These are phyloP conservation scores for Erodium maritimum DNA, from an alignment of 345 rosid genomes.

Conservation along the genomic window DNA sequence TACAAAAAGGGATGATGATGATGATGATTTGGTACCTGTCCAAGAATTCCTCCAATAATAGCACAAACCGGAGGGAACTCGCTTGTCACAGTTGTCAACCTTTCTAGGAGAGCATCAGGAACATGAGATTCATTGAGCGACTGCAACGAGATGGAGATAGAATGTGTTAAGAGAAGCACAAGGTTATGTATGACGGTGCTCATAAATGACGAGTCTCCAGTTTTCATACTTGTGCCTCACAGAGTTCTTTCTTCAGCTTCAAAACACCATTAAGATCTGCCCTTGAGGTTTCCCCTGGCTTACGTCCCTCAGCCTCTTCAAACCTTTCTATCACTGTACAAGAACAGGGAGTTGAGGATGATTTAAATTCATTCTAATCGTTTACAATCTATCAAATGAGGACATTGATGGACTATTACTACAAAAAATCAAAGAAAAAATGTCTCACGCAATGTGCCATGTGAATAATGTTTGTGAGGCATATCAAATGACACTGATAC, in stretches of 20 bases:
- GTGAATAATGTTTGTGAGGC: too few species aligned
- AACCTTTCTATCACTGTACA: conserved; percentile 63
- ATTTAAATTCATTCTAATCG: too few species aligned
- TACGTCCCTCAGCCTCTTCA: conserved; percentile 53
- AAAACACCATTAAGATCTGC: conserved; percentile 52
- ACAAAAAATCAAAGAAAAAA: too few species aligned
- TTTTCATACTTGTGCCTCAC: conserved; percentile 49
- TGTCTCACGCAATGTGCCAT: too few species aligned
- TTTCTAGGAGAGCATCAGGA: conserved; percentile 57
- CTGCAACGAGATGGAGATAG: conserved; percentile 24
- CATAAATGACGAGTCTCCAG: background rate
- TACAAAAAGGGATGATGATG: background rate
- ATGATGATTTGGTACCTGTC: conserved; percentile 46
- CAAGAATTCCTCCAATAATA: conserved; percentile 78
- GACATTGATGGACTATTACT: too few species aligned
- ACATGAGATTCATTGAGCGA: conserved; percentile 43
- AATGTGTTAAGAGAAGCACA: too few species aligned
- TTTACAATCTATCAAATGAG: too few species aligned
- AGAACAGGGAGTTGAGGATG: background rate
- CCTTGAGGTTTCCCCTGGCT: conserved; percentile 37
- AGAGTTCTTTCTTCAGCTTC: conserved; percentile 53
- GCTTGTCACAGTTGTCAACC: conserved; percentile 34
- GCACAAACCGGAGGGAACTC: conserved; percentile 95
- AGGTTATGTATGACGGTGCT: too few species aligned
- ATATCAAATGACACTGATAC: too few species aligned